phyloP scores from a whole-genome alignment of 306 rosid species.

The Macrotyloma uniflorum region DNA sequence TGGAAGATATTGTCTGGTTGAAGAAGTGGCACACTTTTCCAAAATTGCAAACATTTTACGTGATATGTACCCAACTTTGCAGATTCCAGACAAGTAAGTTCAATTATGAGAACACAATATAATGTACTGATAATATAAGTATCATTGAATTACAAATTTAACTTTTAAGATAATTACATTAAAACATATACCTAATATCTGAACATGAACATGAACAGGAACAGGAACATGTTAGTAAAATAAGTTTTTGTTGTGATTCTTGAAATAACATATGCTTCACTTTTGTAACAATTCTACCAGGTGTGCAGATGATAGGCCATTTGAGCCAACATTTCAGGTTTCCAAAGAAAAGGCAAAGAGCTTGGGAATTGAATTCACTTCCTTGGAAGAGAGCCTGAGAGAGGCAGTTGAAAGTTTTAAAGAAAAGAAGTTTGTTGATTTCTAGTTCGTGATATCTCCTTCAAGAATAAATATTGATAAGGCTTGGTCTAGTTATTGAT shows the following conservation, averaged over 20 bases:
- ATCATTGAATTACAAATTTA: no score
- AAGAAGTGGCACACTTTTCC: slow-evolving; percentile 56
- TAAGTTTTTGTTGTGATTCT: neutral
- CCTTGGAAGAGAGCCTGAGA: neutral
- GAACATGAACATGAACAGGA: no score
- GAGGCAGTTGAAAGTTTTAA: neutral
- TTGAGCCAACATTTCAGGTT: neutral
- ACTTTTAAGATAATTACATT: no score
- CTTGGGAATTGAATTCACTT: neutral
- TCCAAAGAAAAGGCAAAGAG: neutral
- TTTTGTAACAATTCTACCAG: neutral
- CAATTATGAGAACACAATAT: neutral
- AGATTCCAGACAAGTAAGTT: slow-evolving; percentile 68
- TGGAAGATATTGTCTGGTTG: slow-evolving; percentile 77
- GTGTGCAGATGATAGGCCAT: neutral
- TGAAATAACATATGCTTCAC: neutral
- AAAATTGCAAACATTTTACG: slow-evolving; percentile 53
- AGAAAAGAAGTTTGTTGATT: neutral
- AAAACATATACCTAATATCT: no score
- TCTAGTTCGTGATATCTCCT: neutral
- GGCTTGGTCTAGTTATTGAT: no score
- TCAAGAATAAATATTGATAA: no score
- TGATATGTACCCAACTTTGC: slow-evolving; percentile 52
- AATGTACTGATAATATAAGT: no score
- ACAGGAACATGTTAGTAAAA: no score